Percentiles rank a stretch among this genome's conserved stretches.
Conservation (phyloP, 106 monocot species). For the Dendrobium catenatum region DNA sequence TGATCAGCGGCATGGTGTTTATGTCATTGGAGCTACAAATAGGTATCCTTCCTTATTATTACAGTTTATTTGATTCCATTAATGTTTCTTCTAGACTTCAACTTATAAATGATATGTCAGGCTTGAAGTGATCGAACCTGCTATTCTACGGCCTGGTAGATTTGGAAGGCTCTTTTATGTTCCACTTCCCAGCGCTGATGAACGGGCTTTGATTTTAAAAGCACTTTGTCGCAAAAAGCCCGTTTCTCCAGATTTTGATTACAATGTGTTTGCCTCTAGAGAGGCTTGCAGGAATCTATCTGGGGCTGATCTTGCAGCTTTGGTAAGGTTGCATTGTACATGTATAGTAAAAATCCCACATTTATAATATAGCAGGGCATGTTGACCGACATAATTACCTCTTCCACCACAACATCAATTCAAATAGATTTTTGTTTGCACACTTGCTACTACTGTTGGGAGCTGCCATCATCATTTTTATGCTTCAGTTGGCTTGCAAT, state of each 20-base stretch:
- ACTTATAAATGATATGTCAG: constrained; percentile 21
- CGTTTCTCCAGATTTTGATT: constrained; percentile 47
- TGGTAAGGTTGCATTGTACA: constrained; percentile 26
- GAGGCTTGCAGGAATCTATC: constrained; percentile 52
- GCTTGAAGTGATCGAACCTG: constrained; percentile 63
- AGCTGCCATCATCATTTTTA: not conserved
- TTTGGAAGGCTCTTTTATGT: constrained; percentile 69
- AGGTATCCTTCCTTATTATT: constrained; percentile 33
- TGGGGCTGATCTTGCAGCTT: constrained; percentile 56
- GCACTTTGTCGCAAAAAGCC: constrained; percentile 53
- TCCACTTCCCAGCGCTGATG: constrained; percentile 51
- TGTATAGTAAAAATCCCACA: not conserved
- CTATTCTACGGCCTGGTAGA: constrained; percentile 64
- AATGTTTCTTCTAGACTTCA: not conserved
- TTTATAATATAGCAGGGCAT: not conserved
- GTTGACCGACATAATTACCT: not conserved
- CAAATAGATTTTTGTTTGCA: not conserved
- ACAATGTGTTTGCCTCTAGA: constrained; percentile 27
- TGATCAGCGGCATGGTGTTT: constrained; percentile 72
- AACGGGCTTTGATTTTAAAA: constrained; percentile 56
- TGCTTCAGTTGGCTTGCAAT: not conserved
- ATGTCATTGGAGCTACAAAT: constrained; percentile 94
- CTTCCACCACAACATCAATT: not conserved
- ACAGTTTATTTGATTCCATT: not conserved
- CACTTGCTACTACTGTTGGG: not conserved